These are phyloP conservation scores for Trametes maxima DNA, from an alignment of 768 basidiomycete species.

Conservation along the genomic window DNA sequence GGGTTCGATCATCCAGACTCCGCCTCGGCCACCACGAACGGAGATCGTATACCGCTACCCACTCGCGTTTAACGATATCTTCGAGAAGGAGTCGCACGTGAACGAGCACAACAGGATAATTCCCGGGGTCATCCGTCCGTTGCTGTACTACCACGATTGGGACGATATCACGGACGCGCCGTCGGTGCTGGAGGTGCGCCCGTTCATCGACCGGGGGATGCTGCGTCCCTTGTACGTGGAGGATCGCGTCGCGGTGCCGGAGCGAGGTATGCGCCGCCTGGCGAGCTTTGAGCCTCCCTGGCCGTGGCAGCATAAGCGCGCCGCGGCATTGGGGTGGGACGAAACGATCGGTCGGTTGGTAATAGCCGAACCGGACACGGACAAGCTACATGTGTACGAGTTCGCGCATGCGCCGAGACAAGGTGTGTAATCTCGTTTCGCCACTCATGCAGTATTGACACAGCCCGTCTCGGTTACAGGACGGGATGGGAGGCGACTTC, in stretches of 20 bases:
- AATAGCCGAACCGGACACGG: constrained; percentile 46
- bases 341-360: constrained; percentile 64
- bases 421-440: constrained; percentile 28
- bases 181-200: constrained; percentile 5
- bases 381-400: constrained; percentile 50
- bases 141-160: constrained; percentile 7
- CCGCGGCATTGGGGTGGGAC: constrained; percentile 64
- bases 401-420: constrained; percentile 42
- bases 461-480: neutral
- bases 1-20: neutral
- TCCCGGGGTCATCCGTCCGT: constrained; percentile 12
- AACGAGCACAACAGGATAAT: constrained; percentile 11
- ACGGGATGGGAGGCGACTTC: neutral
- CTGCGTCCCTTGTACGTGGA: neutral
- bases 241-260: neutral
- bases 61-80: neutral
- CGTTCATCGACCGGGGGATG: constrained; percentile 12
- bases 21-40: neutral
- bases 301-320: constrained; percentile 25
- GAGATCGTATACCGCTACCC: constrained; percentile 3
- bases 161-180: constrained; percentile 23
- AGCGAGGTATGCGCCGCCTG: neutral
- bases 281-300: neutral
- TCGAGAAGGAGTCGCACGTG: neutral
- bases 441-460: neutral